Conservation (phyloP, 805 yeast species). For the Starmera quercuum region DNA sequence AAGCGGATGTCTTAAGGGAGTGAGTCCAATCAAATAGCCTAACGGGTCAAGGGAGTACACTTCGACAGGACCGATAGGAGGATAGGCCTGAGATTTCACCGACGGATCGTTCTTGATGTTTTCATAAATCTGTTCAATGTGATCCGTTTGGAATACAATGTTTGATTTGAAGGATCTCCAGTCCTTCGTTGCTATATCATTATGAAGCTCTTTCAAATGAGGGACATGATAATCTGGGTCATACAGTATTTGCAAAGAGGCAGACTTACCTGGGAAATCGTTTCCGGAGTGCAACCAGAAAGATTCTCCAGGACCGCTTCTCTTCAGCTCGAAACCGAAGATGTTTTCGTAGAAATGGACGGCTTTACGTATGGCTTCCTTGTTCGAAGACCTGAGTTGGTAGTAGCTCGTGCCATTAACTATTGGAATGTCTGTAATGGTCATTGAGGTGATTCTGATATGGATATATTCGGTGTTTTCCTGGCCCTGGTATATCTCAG, state of each 20-base stretch:
- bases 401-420: slow-evolving; percentile 53
- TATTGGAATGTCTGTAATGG: slow-evolving; percentile 22
- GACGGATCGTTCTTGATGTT: slow-evolving; percentile 19
- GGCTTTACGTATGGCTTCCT: slow-evolving; percentile 35
- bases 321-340: background rate
- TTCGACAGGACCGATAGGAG: slow-evolving; percentile 73
- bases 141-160: slow-evolving; percentile 26
- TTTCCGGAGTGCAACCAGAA: slow-evolving; percentile 25
- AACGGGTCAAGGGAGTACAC: slow-evolving; percentile 76
- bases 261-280: slow-evolving; percentile 19
- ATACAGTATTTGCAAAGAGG: slow-evolving; percentile 20
- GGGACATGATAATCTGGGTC: slow-evolving; percentile 14
- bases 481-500: too few species aligned
- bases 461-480: too few species aligned
- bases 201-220: slow-evolving; percentile 20
- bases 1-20: slow-evolving; percentile 51
- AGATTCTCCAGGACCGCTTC: slow-evolving; percentile 1
- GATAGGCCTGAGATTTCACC: slow-evolving; percentile 48
- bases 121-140: slow-evolving; percentile 19
- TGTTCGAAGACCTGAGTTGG: slow-evolving; percentile 44
- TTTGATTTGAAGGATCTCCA: slow-evolving; percentile 43
- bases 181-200: slow-evolving; percentile 27
- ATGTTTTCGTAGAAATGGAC: slow-evolving; percentile 43
- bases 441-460: too few species aligned
- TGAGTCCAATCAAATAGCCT: slow-evolving; percentile 77